A percentile compares a stretch with the other conserved stretches of the same genome.
Conservation (phyloP, 495 filamentous ascomycete species). For the Aspergillus hancockii region DNA sequence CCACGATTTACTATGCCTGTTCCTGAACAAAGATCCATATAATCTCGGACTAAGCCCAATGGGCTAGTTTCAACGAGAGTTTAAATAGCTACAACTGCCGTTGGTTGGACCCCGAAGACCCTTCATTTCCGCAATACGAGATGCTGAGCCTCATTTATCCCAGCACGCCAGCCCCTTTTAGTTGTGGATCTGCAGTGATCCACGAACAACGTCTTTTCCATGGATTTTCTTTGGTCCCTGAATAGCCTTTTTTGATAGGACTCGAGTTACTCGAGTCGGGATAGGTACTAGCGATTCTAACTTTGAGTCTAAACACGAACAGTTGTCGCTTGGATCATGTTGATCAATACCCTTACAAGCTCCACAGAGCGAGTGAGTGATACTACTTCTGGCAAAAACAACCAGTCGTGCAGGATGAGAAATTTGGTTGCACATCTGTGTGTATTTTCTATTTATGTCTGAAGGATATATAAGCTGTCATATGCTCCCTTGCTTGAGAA, state of each 20-base stretch:
- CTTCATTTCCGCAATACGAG: conserved; percentile 4
- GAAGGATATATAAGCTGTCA: not conserved
- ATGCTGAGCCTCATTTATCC: not conserved
- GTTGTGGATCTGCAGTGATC: not conserved
- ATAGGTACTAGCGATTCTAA: not conserved
- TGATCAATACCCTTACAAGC: not conserved
- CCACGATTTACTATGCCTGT: not conserved
- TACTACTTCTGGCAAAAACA: not conserved
- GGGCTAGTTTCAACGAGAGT: not conserved
- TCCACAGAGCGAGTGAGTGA: not conserved
- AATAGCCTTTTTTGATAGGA: not conserved
- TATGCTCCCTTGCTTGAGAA: not conserved
- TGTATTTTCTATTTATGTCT: not conserved
- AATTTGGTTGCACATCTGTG: not conserved
- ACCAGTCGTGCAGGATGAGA: not conserved
- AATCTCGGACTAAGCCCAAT: not conserved
- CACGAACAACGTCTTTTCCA: not conserved
- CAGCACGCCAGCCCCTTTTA: not conserved
- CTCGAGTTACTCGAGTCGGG: not conserved
- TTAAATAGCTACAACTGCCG: not conserved
- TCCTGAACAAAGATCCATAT: not conserved
- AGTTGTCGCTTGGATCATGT: not conserved
- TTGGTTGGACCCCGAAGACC: not conserved
- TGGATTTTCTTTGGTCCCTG: not conserved
- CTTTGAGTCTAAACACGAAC: not conserved